Evolutionary conservation across 768 basidiomycete species (phyloP), one percentile per base, ranked within the genome.

Genomic region (Macrolepiota fuliginosa): DNA sequence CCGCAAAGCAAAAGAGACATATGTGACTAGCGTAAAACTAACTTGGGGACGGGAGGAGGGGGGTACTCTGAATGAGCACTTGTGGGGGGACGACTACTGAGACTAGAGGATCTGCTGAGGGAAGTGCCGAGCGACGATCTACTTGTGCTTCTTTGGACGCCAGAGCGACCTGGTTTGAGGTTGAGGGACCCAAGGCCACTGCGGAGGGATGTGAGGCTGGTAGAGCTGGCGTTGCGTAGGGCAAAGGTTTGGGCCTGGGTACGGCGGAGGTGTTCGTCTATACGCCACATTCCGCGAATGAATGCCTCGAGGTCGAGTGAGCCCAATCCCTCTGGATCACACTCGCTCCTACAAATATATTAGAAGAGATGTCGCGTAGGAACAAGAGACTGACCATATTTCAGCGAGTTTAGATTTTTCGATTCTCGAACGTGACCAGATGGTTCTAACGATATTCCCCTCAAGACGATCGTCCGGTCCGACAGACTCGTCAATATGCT

Each of bases 231-330:
- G 36, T 54, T 61, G 49, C 58, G 59, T 10, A 57, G 55, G 42
- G 59, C 52, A 36, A 11, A 35, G 13, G 59, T 22, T 27, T 76
- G 76, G 1, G 71, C 67, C 58, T 88, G 83, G 4, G 81, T 79
- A 50, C 84, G 81, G n/a, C 88, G 78, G 12, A 93, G 82, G 65
- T 92, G 91, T 71, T 91, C 90, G 72, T 94, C 91, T 29, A 94
- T 90, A 39, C 86, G 84, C 91, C 91, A 92, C 90, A 92, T 92
- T 54, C 90, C 92, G 64, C 80, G 82, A 42, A 86, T 81, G 65
- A 94, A 94, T 17, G 76, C 77, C 17, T 90, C 88, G 4, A 84
- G 76, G 64, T 85, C 82, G 11, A 94, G 76, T n/a, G 77, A 77
- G 2, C 90, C 90, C 32, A 72, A 75, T 4, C 75, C 70, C 2